These are phyloP conservation scores for Trichoderma reesei DNA, from an alignment of 495 filamentous ascomycete species.

Conservation along the genomic window DNA sequence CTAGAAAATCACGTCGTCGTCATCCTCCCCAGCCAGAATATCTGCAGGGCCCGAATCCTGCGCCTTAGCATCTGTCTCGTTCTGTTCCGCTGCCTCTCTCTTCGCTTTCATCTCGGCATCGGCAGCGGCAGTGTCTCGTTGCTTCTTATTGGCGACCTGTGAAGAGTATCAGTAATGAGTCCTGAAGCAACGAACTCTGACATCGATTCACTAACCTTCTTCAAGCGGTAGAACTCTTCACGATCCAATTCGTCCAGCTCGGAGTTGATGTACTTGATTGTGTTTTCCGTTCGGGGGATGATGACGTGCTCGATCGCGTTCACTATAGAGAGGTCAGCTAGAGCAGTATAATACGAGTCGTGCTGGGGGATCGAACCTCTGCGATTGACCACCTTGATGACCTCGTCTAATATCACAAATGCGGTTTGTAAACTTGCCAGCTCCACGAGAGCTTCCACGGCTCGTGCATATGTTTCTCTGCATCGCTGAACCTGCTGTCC, in stretches of 20 bases:
- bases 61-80: conserved; percentile 37
- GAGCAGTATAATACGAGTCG: conserved; percentile 11
- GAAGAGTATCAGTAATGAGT: not conserved
- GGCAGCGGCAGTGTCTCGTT: conserved; percentile 64
- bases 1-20: conserved; percentile 93
- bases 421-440: conserved; percentile 94
- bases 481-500: conserved; percentile 94
- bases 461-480: conserved; percentile 92
- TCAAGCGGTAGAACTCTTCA: conserved; percentile 96
- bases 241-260: conserved; percentile 96
- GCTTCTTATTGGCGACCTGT: conserved; percentile 80
- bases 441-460: conserved; percentile 94
- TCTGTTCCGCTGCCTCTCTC: conserved; percentile 41
- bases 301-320: conserved; percentile 76
- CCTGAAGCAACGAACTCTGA: too few species aligned
- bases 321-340: conserved; percentile 13
- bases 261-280: conserved; percentile 99
- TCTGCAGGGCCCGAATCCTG: conserved; percentile 35
- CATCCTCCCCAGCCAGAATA: conserved; percentile 74
- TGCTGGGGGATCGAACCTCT: conserved; percentile 48
- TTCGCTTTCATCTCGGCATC: conserved; percentile 62
- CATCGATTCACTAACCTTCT: conserved; percentile 48
- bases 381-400: conserved; percentile 98
- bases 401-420: conserved; percentile 95
- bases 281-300: conserved; percentile 95